Conservation (phyloP, 1,284 basidiomycete genomes). For the Anthracocystis panici-leucophaei region DNA sequence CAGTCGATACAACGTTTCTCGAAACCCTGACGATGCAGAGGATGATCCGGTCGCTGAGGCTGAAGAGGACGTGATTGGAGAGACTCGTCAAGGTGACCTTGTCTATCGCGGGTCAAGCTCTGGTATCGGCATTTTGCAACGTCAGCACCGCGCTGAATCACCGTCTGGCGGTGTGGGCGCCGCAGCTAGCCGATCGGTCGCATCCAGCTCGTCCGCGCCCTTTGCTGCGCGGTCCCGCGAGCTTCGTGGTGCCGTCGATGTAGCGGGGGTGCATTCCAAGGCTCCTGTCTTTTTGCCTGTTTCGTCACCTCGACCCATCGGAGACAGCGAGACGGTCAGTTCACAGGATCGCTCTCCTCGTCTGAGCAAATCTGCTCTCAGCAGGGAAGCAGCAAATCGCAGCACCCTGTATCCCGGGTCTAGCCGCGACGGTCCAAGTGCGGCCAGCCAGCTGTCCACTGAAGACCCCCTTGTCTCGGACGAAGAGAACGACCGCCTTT, state of each 20-base stretch:
- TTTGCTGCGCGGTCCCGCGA: slow-evolving; percentile 28
- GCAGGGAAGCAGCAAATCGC: slow-evolving; percentile 12
- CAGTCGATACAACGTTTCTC: background rate
- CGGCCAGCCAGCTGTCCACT: background rate
- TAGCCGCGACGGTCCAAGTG: slow-evolving; percentile 16
- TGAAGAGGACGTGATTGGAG: slow-evolving; percentile 51
- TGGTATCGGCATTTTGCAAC: slow-evolving; percentile 59
- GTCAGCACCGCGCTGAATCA: slow-evolving; percentile 45
- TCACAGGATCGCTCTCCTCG: slow-evolving; percentile 41
- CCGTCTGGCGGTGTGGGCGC: slow-evolving; percentile 17
- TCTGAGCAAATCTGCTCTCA: slow-evolving; percentile 4
- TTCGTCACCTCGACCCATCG: slow-evolving; percentile 30
- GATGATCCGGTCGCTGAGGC: slow-evolving; percentile 34
- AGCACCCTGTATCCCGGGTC: slow-evolving; percentile 28
- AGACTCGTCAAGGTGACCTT: slow-evolving; percentile 52
- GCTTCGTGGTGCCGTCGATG: slow-evolving; percentile 13
- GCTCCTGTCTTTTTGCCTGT: slow-evolving; percentile 44
- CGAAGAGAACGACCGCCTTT: slow-evolving; percentile 49
- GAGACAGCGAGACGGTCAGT: slow-evolving; percentile 33
- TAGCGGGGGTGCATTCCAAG: slow-evolving; percentile 3
- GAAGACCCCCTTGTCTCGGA: slow-evolving; percentile 46
- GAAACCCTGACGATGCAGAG: slow-evolving; percentile 17
- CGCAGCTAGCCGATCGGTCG: slow-evolving; percentile 18
- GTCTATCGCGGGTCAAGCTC: slow-evolving; percentile 62
- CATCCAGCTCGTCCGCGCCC: slow-evolving; percentile 32